Evolutionary conservation across 2,329 filamentous ascomycete species (phyloP), one percentile per base, ranked within the genome.

Genomic region (Thelonectria blattea): DNA sequence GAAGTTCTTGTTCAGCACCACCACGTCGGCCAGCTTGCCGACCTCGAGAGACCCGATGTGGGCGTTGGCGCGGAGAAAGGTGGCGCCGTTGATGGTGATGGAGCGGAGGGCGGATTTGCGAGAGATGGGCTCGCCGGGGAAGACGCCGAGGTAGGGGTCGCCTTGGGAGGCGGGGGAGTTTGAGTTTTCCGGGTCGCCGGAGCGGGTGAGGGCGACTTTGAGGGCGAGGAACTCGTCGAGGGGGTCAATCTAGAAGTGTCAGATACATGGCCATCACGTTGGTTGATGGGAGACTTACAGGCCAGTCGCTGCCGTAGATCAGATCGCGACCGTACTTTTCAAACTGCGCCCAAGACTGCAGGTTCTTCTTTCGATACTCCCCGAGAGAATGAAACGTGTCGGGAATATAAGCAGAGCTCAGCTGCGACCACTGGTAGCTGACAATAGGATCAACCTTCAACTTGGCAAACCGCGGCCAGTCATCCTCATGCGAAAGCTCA

Each of bases 311-410:
- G 0, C 65, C 66, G 9, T 66, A 63, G 0, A 68, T 14, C 37
- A 59, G 18, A 42, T 14, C 37, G 20, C 51, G 51, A 1, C 62
- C 62, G 41, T 42, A 47, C 11, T 60, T 54, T 15, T 56, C 64
- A 39, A 66, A 58, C 2, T 64, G 49, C 7, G 57, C 63, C 43
- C 56, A 67, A 2, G 67, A 61, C 27, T 68, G 53, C 3, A 84
- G 47, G 18, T 68, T 61, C 5, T 63, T 52, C 10, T 58, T n/a
- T 2, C 66, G 63, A 1, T 61, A 52, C 5, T 52, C 39, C 3
- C 61, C 67, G 32, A 69, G 57, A 5, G 51, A 60, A 20, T 62
- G 60, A 2, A 68, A 51, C 1, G 65, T 65, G 41, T 64, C 58
- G 0, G 65, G 59, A 24, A 62, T 53, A 54, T 62, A 69, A 0